Base-by-base conservation (phyloP, 768 basidiomycete genomes). In the Tylopilus sp. region DNA sequence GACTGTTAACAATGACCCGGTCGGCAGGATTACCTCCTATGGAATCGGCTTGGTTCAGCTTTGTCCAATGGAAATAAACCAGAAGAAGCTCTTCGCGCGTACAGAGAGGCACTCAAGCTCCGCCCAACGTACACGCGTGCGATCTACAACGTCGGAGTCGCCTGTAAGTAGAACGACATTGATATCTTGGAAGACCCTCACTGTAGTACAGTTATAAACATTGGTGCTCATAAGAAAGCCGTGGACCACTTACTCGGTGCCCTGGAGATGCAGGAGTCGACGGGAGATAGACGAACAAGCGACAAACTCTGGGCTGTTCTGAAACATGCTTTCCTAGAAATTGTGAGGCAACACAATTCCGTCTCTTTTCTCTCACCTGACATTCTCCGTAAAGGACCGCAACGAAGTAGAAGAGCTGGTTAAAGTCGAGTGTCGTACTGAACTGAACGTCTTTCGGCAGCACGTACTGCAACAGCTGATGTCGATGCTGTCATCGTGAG, bases 91-190 rank as follows among this genome's bases (percentile, higher is more conserved):
- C 73, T 93, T 10, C 88, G 87, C 14, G 89, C 87, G 13, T 97
- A 99, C 68, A 80, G 89, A 54, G 85, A 94, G 67, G 97, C 97
- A 0, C 78, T 99, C 24, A 86, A 84, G 63, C 74, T 98, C 43
- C 83, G 93, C 34, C 97, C 97, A 25, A 95, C 93, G 0, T 99
- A 97, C 68, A 98, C 97, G 1, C 85, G 97, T 12, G 97, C 95
- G 11, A 91, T 98, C 22, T 98, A 96, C 67, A 99, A 99, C 63
- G 91, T 99, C 31, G 97, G 95, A 41, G 97, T 99, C 25, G 94
- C 95, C 21, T 99, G 94, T 94, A 63, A 62, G 91, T 82, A 4
- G 17, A 25, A 40, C 11, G 48, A 48, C 6, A 16, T 19, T 25
- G 36, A 36, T 43, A 47, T 53, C 24, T 43, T 25, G 44, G 52